Evolutionary conservation across 805 yeast genomes (phyloP).

Genomic region (Yarrowia sp.): DNA sequence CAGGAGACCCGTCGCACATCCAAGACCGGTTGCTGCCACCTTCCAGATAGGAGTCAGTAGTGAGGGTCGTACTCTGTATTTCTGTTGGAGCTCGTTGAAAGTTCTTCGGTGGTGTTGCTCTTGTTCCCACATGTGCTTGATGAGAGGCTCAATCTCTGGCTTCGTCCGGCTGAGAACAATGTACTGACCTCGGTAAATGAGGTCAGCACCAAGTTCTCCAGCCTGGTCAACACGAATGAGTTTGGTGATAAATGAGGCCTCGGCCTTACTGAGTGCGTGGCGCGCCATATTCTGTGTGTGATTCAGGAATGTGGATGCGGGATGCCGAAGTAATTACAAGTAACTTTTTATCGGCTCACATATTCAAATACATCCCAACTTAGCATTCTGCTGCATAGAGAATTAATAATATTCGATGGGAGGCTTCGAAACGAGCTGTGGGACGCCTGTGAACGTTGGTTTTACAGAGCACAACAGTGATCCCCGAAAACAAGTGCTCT

Average conservation of each 20-base stretch:
- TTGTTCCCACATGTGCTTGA: constrained; percentile 98
- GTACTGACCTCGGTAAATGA: constrained; percentile 91
- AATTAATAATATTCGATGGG: no score
- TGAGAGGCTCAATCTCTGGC: constrained; percentile 78
- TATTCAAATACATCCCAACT: background rate
- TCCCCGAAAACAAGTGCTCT: no score
- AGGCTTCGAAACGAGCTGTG: no score
- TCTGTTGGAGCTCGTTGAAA: constrained; percentile 76
- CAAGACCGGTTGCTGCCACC: constrained; percentile 84
- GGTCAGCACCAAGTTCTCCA: constrained; percentile 95
- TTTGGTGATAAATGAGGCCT: constrained; percentile 45
- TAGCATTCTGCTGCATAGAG: background rate
- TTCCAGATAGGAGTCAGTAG: constrained; percentile 93
- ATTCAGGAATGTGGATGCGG: no score
- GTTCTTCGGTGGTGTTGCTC: constrained; percentile 90
- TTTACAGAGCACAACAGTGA: no score
- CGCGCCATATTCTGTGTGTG: constrained; percentile 14
- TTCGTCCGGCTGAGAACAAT: constrained; percentile 70
- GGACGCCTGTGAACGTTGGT: no score
- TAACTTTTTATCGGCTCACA: constrained; percentile 19
- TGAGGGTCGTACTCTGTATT: constrained; percentile 88
- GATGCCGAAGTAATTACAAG: background rate
- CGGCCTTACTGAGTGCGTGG: constrained; percentile 43
- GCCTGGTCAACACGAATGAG: constrained; percentile 92
- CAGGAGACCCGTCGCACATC: constrained; percentile 81